These are phyloP conservation scores for Volutella citrinella DNA, from an alignment of 2,329 filamentous ascomycete genomes.

Conservation along the genomic window DNA sequence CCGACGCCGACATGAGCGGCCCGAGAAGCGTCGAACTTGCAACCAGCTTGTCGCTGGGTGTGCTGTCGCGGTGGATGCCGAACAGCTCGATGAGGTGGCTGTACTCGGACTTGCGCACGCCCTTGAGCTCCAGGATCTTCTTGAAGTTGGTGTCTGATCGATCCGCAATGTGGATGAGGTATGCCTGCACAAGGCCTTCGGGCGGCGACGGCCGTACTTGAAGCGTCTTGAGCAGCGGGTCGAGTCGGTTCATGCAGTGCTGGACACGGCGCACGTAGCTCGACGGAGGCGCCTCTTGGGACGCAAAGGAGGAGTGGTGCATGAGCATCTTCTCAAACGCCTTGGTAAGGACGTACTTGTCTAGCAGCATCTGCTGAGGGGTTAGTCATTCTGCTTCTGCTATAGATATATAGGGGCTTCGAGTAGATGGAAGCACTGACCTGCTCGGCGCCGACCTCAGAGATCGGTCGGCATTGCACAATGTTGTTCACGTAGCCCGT, in stretches of 20 bases:
- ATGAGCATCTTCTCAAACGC: constrained; percentile 70
- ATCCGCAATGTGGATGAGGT: constrained; percentile 95
- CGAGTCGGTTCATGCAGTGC: constrained; percentile 79
- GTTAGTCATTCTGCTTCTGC: constrained; percentile 19
- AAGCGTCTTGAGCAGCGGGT: constrained; percentile 91
- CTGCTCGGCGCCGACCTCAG: constrained; percentile 91
- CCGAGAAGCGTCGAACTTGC: constrained; percentile 69
- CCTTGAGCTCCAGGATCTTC: constrained; percentile 94
- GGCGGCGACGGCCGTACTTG: constrained; percentile 90
- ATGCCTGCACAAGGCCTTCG: constrained; percentile 93
- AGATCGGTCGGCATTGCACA: constrained; percentile 85
- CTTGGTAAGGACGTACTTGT: constrained; percentile 87
- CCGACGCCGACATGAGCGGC: constrained; percentile 53
- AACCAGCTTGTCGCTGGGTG: constrained; percentile 67
- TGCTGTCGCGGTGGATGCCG: constrained; percentile 71
- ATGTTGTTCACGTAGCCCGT: constrained; percentile 78
- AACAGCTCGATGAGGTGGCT: constrained; percentile 83
- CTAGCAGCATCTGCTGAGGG: constrained; percentile 75
- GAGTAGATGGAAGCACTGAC: constrained; percentile 39
- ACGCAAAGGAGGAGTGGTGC: constrained; percentile 50
- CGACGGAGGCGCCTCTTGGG: constrained; percentile 41
- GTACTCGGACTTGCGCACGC: constrained; percentile 82
- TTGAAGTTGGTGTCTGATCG: constrained; percentile 91
- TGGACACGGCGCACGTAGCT: constrained; percentile 85
- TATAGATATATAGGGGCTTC: neutral